Base-by-base conservation (phyloP, 164 flowering plant genomes). In the Vitis amurensis region DNA sequence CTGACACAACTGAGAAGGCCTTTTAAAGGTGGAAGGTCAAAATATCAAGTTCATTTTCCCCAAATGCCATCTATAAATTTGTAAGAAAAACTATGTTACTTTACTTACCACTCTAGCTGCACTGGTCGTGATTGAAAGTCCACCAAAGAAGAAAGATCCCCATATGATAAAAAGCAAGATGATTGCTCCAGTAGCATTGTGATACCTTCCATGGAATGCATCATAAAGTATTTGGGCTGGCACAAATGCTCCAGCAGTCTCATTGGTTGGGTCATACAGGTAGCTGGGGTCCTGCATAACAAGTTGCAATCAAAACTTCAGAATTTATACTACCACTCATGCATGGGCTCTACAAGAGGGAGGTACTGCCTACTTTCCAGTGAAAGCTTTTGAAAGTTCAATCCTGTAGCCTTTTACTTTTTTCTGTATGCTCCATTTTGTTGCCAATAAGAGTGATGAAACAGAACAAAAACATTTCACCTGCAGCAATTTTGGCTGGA, bases 131-230 rank as follows among this genome's bases (percentile, higher is more conserved):
- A 85, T 83, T 14, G 92, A 90, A 67, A 90, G 89, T n/a, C 92
- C 92, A 6, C 91, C 88, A 69, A 87, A 90, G 87, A 90, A 88
- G 76, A 83, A 88, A 0, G 91, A 88, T 23, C 89, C 94, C 94
- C 94, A 88, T 11, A 90, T 90, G 71, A 90, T 37, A 57, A 80
- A 79, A 0, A 87, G 79, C 19, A 90, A 68, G 16, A 87, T 53
- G 73, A 90, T 88, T 11, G 92, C 92, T 66, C 92, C 94, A 15
- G 82, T 71, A 27, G 82, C 61, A 63, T 61, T 87, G 12, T 85
- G 76, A 66, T 81, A 90, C 67, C 91, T 78, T 64, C 94, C 91
- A 72, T 87, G 81, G 66, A 88, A 90, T 60, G 90, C 90, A 71
- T 89, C 94, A 63, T 82, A 88, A 14, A 90, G 80, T 72, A 89